Conservation (phyloP, 306 rosid genomes). For the Citrullus mucosospermus region DNA sequence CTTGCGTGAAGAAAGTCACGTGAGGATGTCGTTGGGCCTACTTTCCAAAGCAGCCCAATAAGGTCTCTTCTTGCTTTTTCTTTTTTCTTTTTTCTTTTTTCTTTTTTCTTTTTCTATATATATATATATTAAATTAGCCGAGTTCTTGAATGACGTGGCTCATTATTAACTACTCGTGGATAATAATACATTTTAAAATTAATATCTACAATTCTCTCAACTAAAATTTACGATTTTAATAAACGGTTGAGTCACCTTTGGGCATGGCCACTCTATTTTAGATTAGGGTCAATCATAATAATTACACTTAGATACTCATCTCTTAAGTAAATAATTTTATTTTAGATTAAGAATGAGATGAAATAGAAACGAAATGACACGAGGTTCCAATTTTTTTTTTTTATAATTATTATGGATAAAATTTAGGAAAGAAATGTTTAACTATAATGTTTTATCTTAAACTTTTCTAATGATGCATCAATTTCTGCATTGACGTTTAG, state of each 20-base stretch:
- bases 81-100: not conserved
- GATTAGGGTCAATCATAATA: not conserved
- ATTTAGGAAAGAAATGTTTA: not conserved
- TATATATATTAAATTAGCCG: not conserved
- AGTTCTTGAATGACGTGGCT: not conserved
- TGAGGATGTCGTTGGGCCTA: slow-evolving; percentile 2
- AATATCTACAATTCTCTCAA: not conserved
- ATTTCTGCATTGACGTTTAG: not conserved
- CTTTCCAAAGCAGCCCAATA: not conserved
- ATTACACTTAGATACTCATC: not conserved
- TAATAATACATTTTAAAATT: not conserved
- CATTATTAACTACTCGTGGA: not conserved
- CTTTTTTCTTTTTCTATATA: too few species aligned
- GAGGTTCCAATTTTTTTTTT: too few species aligned
- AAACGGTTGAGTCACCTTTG: not conserved
- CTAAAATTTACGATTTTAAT: not conserved
- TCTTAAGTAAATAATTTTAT: too few species aligned
- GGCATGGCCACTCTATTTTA: not conserved
- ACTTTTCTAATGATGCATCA: not conserved
- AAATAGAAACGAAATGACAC: too few species aligned
- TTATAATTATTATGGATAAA: not conserved
- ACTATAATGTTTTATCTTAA: not conserved
- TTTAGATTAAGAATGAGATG: too few species aligned
- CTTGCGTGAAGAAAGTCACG: slow-evolving; percentile 2
- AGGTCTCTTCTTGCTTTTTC: not conserved